Percentiles rank a stretch among this genome's conserved stretches.
Evolutionary conservation across 1,284 basidiomycete species (phyloP).

Genomic region (Schizopora paradoxa): DNA sequence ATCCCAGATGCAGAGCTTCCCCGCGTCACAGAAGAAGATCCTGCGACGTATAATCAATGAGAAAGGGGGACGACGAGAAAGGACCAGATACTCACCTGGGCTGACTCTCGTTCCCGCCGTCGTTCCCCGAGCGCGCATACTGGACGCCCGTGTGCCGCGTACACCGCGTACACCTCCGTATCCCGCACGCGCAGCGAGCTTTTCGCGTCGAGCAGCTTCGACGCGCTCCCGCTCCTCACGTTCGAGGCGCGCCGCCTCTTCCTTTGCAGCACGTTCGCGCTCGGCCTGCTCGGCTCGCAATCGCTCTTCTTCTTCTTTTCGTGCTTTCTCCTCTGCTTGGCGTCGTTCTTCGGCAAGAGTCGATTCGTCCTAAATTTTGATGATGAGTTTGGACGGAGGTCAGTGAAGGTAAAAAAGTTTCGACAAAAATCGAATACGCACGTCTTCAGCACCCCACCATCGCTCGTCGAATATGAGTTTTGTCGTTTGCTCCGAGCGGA

Average conservation of each 20-base stretch:
- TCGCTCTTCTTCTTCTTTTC: constrained; percentile 26
- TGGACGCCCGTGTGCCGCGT: constrained; percentile 48
- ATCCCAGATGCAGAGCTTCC: too few species aligned
- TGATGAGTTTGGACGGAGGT: background rate
- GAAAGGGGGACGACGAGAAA: too few species aligned
- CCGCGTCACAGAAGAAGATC: too few species aligned
- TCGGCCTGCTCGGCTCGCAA: constrained; percentile 17
- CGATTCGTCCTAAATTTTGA: constrained; percentile 51
- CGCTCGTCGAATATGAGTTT: constrained; percentile 67
- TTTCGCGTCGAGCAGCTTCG: constrained; percentile 18
- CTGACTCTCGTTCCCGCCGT: too few species aligned
- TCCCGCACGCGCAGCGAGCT: constrained; percentile 29
- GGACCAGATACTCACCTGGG: too few species aligned
- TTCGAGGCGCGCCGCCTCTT: constrained; percentile 18
- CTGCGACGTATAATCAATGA: too few species aligned
- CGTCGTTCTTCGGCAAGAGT: constrained; percentile 43
- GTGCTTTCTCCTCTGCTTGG: constrained; percentile 35
- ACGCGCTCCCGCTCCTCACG: constrained; percentile 14
- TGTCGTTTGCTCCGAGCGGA: constrained; percentile 59
- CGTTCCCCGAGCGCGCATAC: constrained; percentile 34
- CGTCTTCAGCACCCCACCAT: constrained; percentile 66
- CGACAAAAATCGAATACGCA: constrained; percentile 30
- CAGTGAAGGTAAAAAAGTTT: constrained; percentile 2
- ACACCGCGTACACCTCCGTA: constrained; percentile 49
- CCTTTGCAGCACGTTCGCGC: constrained; percentile 21